Base-by-base conservation (phyloP, 805 yeast species). In the Vanderwaltozyma verrucispora region DNA sequence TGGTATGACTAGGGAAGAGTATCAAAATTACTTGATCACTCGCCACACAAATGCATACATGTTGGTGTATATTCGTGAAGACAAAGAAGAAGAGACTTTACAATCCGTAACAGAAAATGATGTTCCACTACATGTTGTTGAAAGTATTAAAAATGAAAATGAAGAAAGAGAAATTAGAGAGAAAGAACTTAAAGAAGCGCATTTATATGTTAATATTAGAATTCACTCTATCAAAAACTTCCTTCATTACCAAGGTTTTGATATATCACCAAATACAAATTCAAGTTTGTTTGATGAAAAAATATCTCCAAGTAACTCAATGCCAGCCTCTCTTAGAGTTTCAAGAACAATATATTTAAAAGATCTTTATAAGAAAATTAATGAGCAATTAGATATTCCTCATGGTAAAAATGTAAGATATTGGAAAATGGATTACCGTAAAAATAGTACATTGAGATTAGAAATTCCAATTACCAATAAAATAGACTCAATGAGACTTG, bases 31-130 rank as follows among this genome's bases (percentile, higher is more conserved):
- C 40, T 67, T 71, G 32, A 63, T 82, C 21, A 74, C 84, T 46
- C 75, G 95, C 33, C 92, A 86, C 28, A 88, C 97, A 0, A 84
- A 92, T 30, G 98, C 98, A 2, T 92, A 92, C 54, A 92, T 92
- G 98, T 72, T 92, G 61, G 97, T 92, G 2, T 92, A 92, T 55
- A 72, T 88, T 44, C 71, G 94, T 38, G 76, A 83, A 52, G 63
- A 72, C 2, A 72, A 72, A 28, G 59, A 75, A 28, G 68, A 65
- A 2, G 69, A 68, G 11, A 67, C 89, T 13, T 66, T 92, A 41
- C 76, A 75, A 11, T 76, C 73, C 1, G 73, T 71, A 3, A 49
- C 62, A 2, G 75, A 72, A 16, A 70, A 60, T 3, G 77, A 71
- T 33, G 71, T 75, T 6, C 96, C 97, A 2, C 47, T 54, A 1